Percentiles rank a stretch among this genome's conserved stretches.
Evolutionary conservation across 306 rosid genomes (phyloP).

Genomic region (Neltuma alba): DNA sequence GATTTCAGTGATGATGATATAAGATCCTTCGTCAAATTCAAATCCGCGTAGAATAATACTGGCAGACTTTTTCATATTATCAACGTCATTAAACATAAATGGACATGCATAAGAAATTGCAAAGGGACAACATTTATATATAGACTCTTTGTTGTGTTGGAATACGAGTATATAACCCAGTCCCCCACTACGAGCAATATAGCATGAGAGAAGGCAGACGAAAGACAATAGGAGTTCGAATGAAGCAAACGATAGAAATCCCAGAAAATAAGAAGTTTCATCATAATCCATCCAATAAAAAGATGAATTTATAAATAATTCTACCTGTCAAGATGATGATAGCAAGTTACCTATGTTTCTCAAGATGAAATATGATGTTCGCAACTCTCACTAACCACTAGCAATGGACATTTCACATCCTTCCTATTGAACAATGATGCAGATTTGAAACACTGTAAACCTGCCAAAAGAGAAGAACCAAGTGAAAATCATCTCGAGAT

Average conservation of each 20-base stretch:
- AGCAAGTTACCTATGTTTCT: conserved; percentile 44
- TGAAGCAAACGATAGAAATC: too few species aligned
- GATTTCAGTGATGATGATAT: too few species aligned
- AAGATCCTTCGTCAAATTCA: too few species aligned
- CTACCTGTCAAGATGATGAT: conserved; percentile 39
- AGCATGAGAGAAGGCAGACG: neutral
- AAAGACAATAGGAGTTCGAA: neutral
- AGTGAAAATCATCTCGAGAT: conserved; percentile 30
- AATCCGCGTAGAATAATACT: too few species aligned
- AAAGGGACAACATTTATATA: too few species aligned
- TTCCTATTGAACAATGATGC: conserved; percentile 57
- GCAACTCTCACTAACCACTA: conserved; percentile 52
- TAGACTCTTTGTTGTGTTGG: too few species aligned
- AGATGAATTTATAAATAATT: conserved; percentile 41
- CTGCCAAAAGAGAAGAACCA: conserved; percentile 47
- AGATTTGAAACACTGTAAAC: conserved; percentile 51
- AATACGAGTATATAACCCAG: neutral
- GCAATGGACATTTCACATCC: conserved; percentile 47
- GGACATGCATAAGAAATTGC: too few species aligned
- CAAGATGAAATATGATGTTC: conserved; percentile 35
- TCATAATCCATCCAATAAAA: conserved; percentile 31
- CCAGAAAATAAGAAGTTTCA: too few species aligned
- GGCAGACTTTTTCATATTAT: too few species aligned
- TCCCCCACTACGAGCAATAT: neutral
- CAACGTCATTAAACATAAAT: too few species aligned